These are phyloP conservation scores for Aspergillus tubingensis DNA, from an alignment of 2,329 filamentous ascomycete genomes.

Conservation along the genomic window DNA sequence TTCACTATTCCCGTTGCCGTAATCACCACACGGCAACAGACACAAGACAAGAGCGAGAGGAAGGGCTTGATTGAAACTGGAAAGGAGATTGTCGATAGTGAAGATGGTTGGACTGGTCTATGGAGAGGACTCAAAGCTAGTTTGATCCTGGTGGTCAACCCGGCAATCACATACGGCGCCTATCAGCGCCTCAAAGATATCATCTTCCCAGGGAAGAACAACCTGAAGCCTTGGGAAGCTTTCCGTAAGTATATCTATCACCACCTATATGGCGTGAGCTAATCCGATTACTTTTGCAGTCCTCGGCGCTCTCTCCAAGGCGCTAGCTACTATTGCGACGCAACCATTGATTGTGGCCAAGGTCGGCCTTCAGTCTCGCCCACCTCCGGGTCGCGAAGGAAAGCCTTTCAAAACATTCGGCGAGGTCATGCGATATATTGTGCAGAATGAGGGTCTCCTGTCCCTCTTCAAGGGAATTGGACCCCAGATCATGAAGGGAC, in stretches of 20 bases:
- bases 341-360: constrained; percentile 98
- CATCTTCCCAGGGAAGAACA: constrained; percentile 75
- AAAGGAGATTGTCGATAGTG: constrained; percentile 82
- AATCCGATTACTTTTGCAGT: constrained; percentile 54
- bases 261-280: neutral
- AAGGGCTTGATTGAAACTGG: constrained; percentile 87
- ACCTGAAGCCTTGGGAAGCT: constrained; percentile 79
- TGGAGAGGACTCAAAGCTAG: constrained; percentile 97
- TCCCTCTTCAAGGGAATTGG: constrained; percentile 97
- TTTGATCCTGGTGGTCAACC: constrained; percentile 92
- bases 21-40: constrained; percentile 94
- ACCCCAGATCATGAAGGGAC: constrained; percentile 88
- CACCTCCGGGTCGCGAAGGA: constrained; percentile 77
- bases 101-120: constrained; percentile 83
- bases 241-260: constrained; percentile 68
- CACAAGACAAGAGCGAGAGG: constrained; percentile 77
- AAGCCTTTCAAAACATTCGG: constrained; percentile 91
- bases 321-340: constrained; percentile 84
- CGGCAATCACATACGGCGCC: constrained; percentile 94
- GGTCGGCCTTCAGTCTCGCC: constrained; percentile 91
- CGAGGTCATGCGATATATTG: constrained; percentile 93
- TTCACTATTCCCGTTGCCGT: constrained; percentile 97
- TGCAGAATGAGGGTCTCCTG: constrained; percentile 78
- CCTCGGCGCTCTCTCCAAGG: constrained; percentile 89
- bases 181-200: constrained; percentile 83